Evolutionary conservation across 2,329 filamentous ascomycete species (phyloP), one percentile per base, ranked within the genome.

Genomic region (Penicillium aurantiogriseum): DNA sequence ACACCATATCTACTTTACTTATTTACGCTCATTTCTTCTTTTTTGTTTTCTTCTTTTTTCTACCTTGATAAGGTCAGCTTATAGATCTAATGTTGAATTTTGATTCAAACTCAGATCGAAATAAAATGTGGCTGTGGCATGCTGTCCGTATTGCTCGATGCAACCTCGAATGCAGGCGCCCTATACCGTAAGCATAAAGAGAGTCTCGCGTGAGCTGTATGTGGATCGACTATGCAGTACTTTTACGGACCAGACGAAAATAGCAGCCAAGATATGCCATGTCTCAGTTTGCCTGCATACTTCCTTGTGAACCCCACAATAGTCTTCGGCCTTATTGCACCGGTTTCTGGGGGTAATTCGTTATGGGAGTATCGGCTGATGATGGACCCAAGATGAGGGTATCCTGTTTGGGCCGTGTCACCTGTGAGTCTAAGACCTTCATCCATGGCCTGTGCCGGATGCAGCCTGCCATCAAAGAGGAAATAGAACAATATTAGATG

Each of bases 341-440:
- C 49, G 19, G 48, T 54, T 50, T 46, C 42, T 51, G 8, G 19
- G 2, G 27, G 5, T 1, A 35, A 19, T 42, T 44, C 23, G 27
- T 45, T 43, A 33, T 47, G 40, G 47, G 27, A 13, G 9, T 40
- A 25, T 51, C 48, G 45, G 47, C 45, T 27, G 36, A 29, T 44
- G 39, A 43, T 46, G 23, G 33, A 11, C 25, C 46, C 19, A 38
- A 27, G n/a, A 50, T 36, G 27, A 50, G 29, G 31, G 5, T 19
- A 43, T 47, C 56, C 19, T 45, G 45, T 51, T 44, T 42, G 27
- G 19, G 29, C 25, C 4, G 46, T 48, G 43, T 59, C 59, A 51
- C 43, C 53, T 54, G 43, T 13, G 33, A 57, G 46, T 66, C 60
- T 64, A 46, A 61, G 60, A 67, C 62, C 49, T 66, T 47, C 57